Conservation (phyloP, 2,329 filamentous ascomycete genomes). For the Cladorrhinum sp. region DNA sequence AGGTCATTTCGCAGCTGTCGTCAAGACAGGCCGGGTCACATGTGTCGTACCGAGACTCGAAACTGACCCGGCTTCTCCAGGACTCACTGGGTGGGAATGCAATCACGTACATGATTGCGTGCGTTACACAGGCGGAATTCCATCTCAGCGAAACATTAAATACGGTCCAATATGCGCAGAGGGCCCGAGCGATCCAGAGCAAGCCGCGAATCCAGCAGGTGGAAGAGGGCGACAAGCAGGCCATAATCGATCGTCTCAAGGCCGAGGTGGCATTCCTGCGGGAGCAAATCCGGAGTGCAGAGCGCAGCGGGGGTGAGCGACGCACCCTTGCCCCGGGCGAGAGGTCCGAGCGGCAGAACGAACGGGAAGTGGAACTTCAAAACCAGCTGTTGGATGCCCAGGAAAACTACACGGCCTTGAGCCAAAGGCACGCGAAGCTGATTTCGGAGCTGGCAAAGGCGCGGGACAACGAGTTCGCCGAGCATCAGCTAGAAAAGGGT, state of each 20-base stretch:
- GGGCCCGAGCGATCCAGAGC: constrained; percentile 93
- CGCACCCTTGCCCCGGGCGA: constrained; percentile 61
- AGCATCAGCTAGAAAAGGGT: constrained; percentile 60
- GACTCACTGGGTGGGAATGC: constrained; percentile 96
- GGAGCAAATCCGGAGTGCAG: constrained; percentile 87
- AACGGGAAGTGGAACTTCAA: constrained; percentile 85
- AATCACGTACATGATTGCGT: constrained; percentile 99
- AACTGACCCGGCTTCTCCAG: constrained; percentile 88
- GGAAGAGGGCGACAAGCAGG: constrained; percentile 91
- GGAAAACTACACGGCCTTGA: constrained; percentile 90
- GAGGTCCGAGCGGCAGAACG: constrained; percentile 72
- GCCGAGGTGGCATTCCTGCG: constrained; percentile 91
- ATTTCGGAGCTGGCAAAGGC: constrained; percentile 91
- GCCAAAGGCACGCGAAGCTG: constrained; percentile 89
- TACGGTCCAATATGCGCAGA: constrained; percentile 94
- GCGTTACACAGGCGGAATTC: constrained; percentile 94
- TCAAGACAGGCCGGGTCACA: constrained; percentile 83
- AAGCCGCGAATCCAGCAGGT: constrained; percentile 94
- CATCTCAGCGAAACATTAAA: constrained; percentile 97
- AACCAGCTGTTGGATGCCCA: constrained; percentile 90
- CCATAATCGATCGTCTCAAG: constrained; percentile 86
- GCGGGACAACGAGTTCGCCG: constrained; percentile 63
- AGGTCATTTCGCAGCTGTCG: constrained; percentile 96
- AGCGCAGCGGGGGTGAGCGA: constrained; percentile 57
- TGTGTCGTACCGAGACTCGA: constrained; percentile 98